A percentile compares a stretch with the other conserved stretches of the same genome.
Conservation (phyloP, 768 basidiomycete genomes). For the Amylocystis lapponica region DNA sequence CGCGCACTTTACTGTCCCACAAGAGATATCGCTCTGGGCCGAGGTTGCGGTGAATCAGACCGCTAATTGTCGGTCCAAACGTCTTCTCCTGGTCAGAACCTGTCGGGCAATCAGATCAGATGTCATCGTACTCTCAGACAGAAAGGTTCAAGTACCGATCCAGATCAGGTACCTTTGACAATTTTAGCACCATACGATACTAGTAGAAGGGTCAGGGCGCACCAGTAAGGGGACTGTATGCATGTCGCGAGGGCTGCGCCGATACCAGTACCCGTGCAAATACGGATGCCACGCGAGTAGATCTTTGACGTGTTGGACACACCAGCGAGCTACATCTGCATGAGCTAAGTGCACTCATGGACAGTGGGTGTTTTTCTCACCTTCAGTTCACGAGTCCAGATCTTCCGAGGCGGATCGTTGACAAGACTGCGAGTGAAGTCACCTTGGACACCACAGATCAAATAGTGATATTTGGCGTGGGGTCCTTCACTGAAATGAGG, state of each 20-base stretch:
- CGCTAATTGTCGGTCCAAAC: slow-evolving; percentile 74
- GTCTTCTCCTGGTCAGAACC: slow-evolving; percentile 82
- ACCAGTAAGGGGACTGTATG: slow-evolving; percentile 73
- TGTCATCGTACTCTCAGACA: background rate
- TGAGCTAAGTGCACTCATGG: background rate
- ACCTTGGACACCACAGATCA: slow-evolving; percentile 76
- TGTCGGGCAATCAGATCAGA: slow-evolving; percentile 13
- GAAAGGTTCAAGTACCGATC: slow-evolving; percentile 44
- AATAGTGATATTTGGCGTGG: slow-evolving; percentile 71
- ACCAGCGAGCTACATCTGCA: slow-evolving; percentile 53
- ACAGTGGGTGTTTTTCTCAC: background rate
- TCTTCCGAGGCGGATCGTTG: slow-evolving; percentile 55
- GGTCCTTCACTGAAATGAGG: slow-evolving; percentile 62
- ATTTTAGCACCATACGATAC: slow-evolving; percentile 4
- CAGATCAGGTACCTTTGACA: slow-evolving; percentile 65
- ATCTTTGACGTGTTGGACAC: slow-evolving; percentile 76
- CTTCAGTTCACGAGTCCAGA: slow-evolving; percentile 82
- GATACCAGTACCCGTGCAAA: slow-evolving; percentile 80
- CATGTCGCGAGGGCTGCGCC: slow-evolving; percentile 76
- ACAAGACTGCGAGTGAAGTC: slow-evolving; percentile 76
- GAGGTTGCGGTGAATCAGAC: slow-evolving; percentile 64
- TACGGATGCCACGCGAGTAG: slow-evolving; percentile 75
- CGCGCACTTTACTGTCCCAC: slow-evolving; percentile 73
- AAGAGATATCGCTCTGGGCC: slow-evolving; percentile 68
- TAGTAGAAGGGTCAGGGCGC: slow-evolving; percentile 15